Percentiles rank a stretch among this genome's conserved stretches.
Conservation (phyloP, 352 stramenopile species). For the Phytophthora citrophthora region DNA sequence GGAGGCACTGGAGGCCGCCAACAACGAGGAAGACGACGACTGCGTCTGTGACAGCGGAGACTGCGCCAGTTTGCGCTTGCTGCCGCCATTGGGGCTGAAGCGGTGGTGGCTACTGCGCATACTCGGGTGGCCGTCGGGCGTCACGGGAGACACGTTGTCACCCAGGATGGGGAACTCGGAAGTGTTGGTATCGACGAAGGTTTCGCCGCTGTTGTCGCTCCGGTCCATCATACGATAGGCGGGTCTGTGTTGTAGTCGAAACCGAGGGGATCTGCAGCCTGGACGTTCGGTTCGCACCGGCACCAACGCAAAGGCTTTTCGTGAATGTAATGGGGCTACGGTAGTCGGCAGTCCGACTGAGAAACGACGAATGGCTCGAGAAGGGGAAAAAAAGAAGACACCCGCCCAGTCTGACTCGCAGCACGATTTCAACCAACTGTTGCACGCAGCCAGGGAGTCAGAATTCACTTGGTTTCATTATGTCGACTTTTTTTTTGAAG, state of each 20-base stretch:
- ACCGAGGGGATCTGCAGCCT: conserved; percentile 18
- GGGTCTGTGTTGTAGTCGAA: not conserved
- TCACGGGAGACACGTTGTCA: conserved; percentile 37
- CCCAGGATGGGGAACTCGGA: conserved; percentile 43
- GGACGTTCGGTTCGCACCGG: conserved; percentile 22
- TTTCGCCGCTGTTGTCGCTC: conserved; percentile 12
- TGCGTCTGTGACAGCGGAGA: conserved; percentile 37
- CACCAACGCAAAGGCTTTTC: conserved; percentile 4
- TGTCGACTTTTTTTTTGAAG: not conserved
- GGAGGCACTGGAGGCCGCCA: conserved; percentile 14
- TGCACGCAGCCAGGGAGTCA: conserved; percentile 1
- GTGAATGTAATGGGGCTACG: conserved; percentile 6
- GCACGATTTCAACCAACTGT: conserved; percentile 22
- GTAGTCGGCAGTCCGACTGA: conserved; percentile 8
- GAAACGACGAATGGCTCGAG: conserved; percentile 22
- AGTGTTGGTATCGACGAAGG: conserved; percentile 34
- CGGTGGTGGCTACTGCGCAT: conserved; percentile 23
- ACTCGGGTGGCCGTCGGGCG: conserved; percentile 28
- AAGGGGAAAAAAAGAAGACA: conserved; percentile 18
- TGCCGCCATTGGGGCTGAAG: conserved; percentile 20
- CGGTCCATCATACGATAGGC: conserved; percentile 31
- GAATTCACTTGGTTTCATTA: conserved; percentile 18
- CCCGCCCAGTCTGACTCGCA: conserved; percentile 8
- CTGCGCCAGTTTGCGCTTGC: conserved; percentile 34
- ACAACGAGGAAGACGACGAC: conserved; percentile 30